These are phyloP conservation scores for Neoscytalidium dimidiatum DNA, from an alignment of 2,329 filamentous ascomycete genomes.

Conservation along the genomic window DNA sequence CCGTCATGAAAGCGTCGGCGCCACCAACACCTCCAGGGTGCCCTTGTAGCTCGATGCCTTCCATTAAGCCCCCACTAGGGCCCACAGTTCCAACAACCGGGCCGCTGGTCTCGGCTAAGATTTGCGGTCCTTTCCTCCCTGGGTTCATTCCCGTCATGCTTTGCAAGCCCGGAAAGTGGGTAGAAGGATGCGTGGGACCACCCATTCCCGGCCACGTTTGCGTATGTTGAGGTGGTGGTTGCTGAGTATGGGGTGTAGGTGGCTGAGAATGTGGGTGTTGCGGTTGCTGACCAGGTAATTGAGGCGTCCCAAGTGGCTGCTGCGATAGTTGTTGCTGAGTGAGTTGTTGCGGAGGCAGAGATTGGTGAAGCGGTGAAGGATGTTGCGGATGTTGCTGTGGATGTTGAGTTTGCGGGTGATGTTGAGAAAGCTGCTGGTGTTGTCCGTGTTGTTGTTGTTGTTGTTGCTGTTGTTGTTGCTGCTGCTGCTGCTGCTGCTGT, in stretches of 20 bases:
- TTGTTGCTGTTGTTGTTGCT: neutral
- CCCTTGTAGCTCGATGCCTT: slow-evolving; percentile 15
- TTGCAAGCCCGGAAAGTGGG: slow-evolving; percentile 10
- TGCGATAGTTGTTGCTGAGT: slow-evolving; percentile 17
- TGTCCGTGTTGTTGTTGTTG: slow-evolving; percentile 11
- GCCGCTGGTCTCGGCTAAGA: slow-evolving; percentile 6
- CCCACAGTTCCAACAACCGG: slow-evolving; percentile 6
- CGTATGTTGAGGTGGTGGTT: slow-evolving; percentile 1
- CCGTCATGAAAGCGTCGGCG: slow-evolving; percentile 13
- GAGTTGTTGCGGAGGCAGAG: slow-evolving; percentile 10
- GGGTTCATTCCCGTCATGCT: slow-evolving; percentile 4
- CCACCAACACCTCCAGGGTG: neutral
- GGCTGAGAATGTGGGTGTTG: slow-evolving; percentile 14
- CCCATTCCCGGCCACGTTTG: slow-evolving; percentile 12
- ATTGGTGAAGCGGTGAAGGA: slow-evolving; percentile 10
- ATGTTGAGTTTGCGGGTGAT: neutral
- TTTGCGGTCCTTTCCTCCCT: slow-evolving; percentile 6
- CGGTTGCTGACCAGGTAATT: slow-evolving; percentile 6
- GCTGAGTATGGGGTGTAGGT: slow-evolving; percentile 4
- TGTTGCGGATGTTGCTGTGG: slow-evolving; percentile 8
- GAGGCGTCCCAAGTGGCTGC: slow-evolving; percentile 8
- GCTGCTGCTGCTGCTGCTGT: neutral
- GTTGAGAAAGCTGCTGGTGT: slow-evolving; percentile 30
- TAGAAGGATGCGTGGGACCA: slow-evolving; percentile 3
- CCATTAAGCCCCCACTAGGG: slow-evolving; percentile 2